Evolutionary conservation across 176 grass and related monocot species (phyloP), one percentile per base, ranked within the genome.

Genomic region (Tillandsia leiboldiana): DNA sequence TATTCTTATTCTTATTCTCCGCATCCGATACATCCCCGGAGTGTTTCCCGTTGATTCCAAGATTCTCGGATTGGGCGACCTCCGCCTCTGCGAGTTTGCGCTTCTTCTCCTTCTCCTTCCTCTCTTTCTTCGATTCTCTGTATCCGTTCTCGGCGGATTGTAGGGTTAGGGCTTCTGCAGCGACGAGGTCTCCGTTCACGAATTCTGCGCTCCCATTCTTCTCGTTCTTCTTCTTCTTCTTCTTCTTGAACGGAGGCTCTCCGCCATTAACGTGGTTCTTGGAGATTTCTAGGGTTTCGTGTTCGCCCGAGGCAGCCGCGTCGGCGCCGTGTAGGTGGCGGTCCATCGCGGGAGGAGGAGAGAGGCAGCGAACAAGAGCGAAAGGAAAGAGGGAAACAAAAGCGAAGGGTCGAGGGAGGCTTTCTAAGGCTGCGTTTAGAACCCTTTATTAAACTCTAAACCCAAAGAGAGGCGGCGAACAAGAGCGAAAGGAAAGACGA

Each of bases 31-130:
- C 65, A 29, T 77, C 67, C 10, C 1, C 56, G 49, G 49, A 82
- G 53, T 74, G 77, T 24, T 80, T 82, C 61, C 54, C 72, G 64
- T 61, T 77, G 51, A 28, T 7, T 61, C 27, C 48, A 23, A 70
- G 73, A 68, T 75, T 80, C 13, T 48, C 10, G 56, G 11, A 24
- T 58, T 0, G 48, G 11, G 11, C 64, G 70, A 68, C 11, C 2
- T 48, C 82, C 51, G 71, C 80, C 49, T 63, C 56, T 7, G 62
- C 80, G n/a, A 72, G 51, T 67, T 83, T 83, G 54, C 77, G 72
- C 81, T 84, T 91, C 75, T 84, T 82, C 51, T 82, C 75, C 52
- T 82, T 91, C 74, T 80, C 80, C 51, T 62, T 79, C 68, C 82
- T 87, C 50, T 79, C 82, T 1, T 77, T 70, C 78, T 76, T 78